Evolutionary conservation across 2,329 filamentous ascomycete genomes (phyloP).

Genomic region (Neofusicoccum parvum): DNA sequence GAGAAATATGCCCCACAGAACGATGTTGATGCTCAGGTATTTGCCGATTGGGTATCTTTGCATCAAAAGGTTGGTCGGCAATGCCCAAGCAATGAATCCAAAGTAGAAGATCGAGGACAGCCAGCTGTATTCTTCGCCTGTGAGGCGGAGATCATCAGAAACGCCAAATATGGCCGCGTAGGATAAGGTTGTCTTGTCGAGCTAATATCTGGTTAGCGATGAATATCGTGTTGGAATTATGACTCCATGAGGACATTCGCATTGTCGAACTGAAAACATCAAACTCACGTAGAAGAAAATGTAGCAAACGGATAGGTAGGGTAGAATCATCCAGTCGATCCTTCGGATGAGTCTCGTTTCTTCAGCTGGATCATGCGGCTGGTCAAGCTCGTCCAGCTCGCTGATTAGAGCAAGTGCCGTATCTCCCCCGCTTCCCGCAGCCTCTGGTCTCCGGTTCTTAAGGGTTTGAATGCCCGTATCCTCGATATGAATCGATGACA

Average conservation of each 20-base stretch:
- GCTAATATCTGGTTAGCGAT: constrained; percentile 19
- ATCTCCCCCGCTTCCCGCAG: background rate
- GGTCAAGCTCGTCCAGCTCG: background rate
- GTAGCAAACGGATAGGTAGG: background rate
- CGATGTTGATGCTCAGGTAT: constrained; percentile 50
- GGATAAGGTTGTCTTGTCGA: constrained; percentile 63
- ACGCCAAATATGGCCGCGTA: constrained; percentile 23
- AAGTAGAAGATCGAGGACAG: constrained; percentile 23
- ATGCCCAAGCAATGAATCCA: background rate
- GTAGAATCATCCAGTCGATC: background rate
- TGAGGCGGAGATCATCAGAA: constrained; percentile 21
- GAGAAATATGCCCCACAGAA: constrained; percentile 57
- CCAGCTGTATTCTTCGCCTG: constrained; percentile 21
- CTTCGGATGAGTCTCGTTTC: background rate
- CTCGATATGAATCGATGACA: background rate
- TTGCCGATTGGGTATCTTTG: constrained; percentile 52
- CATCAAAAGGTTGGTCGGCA: background rate
- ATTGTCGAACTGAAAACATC: too few species aligned
- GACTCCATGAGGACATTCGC: too few species aligned
- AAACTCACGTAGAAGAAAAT: background rate
- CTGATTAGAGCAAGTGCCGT: background rate
- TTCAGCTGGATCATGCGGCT: background rate
- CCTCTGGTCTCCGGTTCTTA: background rate
- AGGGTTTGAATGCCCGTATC: background rate
- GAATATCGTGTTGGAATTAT: too few species aligned